phyloP scores from a whole-genome alignment of 805 yeast genomes.

The Lipomyces sp. region DNA sequence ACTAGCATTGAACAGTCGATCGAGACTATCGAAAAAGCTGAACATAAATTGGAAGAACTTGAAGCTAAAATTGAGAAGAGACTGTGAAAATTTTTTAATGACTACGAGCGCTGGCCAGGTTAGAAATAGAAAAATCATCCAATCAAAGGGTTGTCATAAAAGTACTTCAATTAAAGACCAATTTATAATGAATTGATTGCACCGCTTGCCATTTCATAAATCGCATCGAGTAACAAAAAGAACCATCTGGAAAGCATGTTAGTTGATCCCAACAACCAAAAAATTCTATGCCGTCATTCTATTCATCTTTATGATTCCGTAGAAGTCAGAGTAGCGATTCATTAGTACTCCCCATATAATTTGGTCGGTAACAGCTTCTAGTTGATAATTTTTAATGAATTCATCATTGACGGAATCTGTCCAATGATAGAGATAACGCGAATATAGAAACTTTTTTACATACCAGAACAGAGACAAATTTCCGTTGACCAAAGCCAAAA shows the following conservation, averaged over 20 bases:
- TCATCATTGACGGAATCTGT: conserved; percentile 26
- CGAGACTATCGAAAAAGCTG: conserved; percentile 17
- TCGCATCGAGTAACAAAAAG: neutral
- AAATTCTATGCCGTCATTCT: neutral
- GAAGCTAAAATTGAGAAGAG: conserved; percentile 18
- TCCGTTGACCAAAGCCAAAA: neutral
- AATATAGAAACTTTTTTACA: too few relatives aligned
- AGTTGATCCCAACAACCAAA: neutral
- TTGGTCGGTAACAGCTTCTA: conserved; percentile 37
- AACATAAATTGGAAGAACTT: conserved; percentile 20
- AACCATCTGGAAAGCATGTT: neutral
- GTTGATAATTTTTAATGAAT: conserved; percentile 30
- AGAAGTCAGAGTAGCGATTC: conserved; percentile 39
- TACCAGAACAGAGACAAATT: neutral
- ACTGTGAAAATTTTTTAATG: neutral
- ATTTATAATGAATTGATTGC: too few relatives aligned
- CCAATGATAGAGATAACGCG: too few relatives aligned
- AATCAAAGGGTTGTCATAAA: too few relatives aligned
- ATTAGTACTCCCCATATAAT: conserved; percentile 29
- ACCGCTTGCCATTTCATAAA: too few relatives aligned
- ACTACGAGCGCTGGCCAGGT: neutral
- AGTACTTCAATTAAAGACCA: too few relatives aligned
- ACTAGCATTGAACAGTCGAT: conserved; percentile 14
- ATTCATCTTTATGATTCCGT: neutral
- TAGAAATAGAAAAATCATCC: neutral